Evolutionary conservation across 257 asterid genomes (phyloP).

Genomic region (Echites panduratus): DNA sequence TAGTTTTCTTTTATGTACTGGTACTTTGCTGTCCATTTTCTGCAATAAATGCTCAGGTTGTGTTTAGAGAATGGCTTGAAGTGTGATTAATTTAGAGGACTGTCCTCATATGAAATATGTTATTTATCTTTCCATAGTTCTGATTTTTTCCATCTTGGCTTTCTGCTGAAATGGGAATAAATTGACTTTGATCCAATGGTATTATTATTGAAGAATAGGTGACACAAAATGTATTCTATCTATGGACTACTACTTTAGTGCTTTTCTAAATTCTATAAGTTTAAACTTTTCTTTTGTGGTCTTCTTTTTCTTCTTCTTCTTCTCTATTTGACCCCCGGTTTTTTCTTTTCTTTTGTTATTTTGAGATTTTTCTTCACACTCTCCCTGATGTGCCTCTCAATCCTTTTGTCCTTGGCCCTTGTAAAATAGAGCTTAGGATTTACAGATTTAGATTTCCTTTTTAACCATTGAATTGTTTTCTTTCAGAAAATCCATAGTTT

Average conservation of each 20-base stretch:
- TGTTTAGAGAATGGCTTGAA: neutral
- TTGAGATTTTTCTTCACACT: neutral
- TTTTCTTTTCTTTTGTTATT: neutral
- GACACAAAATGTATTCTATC: neutral
- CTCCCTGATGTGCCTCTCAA: neutral
- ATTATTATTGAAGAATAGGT: neutral
- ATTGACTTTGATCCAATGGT: neutral
- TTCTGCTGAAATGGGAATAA: neutral
- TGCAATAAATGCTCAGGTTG: neutral
- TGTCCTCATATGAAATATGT: neutral
- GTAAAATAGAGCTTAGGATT: neutral
- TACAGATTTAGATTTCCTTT: neutral
- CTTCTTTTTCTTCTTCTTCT: no score
- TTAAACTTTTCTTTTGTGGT: neutral
- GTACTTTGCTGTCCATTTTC: neutral
- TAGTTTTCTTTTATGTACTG: constrained; percentile 15
- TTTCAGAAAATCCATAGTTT: neutral
- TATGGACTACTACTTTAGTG: neutral
- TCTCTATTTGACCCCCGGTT: no score
- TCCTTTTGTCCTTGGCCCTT: neutral
- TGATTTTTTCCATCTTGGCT: neutral
- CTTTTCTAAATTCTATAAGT: neutral
- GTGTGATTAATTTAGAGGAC: neutral
- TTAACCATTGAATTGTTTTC: neutral
- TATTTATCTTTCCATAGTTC: neutral